phyloP scores from a whole-genome alignment of 768 basidiomycete genomes.

The Tylopilus plumbeoviolaceoides region DNA sequence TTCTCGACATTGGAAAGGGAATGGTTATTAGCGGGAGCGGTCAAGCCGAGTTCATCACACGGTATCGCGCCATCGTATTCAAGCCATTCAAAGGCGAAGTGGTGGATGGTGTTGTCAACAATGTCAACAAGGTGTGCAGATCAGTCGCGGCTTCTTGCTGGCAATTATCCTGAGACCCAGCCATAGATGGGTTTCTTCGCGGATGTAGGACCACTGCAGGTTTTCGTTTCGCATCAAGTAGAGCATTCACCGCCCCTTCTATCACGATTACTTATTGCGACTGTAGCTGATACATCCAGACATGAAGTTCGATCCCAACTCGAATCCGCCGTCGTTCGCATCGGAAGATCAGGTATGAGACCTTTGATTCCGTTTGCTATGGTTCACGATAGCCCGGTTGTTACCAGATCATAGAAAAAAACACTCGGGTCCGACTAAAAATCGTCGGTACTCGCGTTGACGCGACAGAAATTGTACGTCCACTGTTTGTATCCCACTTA shows the following conservation, averaged over 20 bases:
- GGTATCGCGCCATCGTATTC: conserved; percentile 96
- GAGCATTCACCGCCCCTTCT: conserved; percentile 20
- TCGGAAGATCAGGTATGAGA: conserved; percentile 75
- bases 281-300: conserved; percentile 89
- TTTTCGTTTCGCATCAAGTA: conserved; percentile 96
- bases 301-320: conserved; percentile 92
- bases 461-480: conserved; percentile 91
- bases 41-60: conserved; percentile 92
- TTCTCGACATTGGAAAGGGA: conserved; percentile 88
- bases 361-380: background rate
- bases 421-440: conserved; percentile 87
- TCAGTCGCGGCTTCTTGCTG: background rate
- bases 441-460: conserved; percentile 98
- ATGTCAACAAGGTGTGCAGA: conserved; percentile 82
- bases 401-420: conserved; percentile 83
- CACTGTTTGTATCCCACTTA: background rate
- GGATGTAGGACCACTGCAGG: conserved; percentile 89
- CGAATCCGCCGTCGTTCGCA: conserved; percentile 94
- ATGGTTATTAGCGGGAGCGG: conserved; percentile 89
- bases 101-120: conserved; percentile 92
- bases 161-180: background rate
- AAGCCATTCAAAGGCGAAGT: conserved; percentile 99
- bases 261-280: conserved; percentile 4
- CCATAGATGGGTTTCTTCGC: conserved; percentile 97
- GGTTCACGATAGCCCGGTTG: background rate